A percentile compares a stretch with the other conserved stretches of the same genome.
These are phyloP conservation scores for Paramecium caudatum DNA, from an alignment of 73 alveolate species.

Conservation along the genomic window DNA sequence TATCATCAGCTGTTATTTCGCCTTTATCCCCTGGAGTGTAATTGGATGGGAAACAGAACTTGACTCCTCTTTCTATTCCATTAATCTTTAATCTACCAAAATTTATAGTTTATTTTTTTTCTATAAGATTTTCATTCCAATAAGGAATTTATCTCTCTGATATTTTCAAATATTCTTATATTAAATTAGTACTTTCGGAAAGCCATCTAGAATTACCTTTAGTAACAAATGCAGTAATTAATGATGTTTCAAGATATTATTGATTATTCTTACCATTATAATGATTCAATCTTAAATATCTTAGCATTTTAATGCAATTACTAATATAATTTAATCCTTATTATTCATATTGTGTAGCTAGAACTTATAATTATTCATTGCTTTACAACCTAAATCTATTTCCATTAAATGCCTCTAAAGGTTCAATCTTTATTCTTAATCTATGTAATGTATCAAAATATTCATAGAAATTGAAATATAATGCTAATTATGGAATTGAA, in stretches of 20 bases:
- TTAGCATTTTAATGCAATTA: conserved; percentile 4
- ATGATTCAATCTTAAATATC: conserved; percentile 25
- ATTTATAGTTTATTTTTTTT: neutral
- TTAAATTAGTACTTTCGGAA: no score
- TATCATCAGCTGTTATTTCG: neutral
- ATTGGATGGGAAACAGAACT: conserved; percentile 25
- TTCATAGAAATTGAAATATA: neutral
- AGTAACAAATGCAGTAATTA: no score
- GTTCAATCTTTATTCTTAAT: neutral
- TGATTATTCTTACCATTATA: no score
- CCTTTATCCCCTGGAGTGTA: neutral
- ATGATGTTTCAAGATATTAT: no score
- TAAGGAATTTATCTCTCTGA: neutral
- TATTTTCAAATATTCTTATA: neutral
- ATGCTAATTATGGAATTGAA: neutral
- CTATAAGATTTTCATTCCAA: neutral
- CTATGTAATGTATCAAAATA: conserved; percentile 30
- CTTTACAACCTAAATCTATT: neutral
- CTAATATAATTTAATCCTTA: conserved; percentile 15
- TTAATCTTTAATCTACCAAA: neutral
- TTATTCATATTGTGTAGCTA: neutral
- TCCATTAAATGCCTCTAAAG: neutral
- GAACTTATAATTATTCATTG: neutral
- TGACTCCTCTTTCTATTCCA: conserved; percentile 14
- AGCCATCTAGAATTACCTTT: no score